A percentile compares a stretch with the other conserved stretches of the same genome.
Conservation (phyloP, 1,284 basidiomycete species). For the Leccinum pseudoinsigne region DNA sequence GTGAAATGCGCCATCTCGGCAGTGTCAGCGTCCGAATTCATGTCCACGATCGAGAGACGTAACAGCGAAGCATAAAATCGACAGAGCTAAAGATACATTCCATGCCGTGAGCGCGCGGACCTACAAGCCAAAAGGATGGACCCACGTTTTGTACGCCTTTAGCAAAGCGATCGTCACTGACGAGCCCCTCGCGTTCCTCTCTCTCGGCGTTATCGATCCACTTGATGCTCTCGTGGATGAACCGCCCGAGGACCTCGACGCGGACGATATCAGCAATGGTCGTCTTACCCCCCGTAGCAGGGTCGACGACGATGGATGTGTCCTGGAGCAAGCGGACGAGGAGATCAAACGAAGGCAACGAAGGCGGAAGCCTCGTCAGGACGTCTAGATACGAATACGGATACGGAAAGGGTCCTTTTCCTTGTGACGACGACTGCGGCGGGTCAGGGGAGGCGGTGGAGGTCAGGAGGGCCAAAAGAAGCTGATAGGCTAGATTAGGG, state of each 20-base stretch:
- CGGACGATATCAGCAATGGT: constrained; percentile 64
- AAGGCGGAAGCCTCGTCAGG: constrained; percentile 51
- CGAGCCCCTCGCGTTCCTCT: constrained; percentile 60
- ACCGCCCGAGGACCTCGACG: constrained; percentile 63
- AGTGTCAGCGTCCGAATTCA: constrained; percentile 59
- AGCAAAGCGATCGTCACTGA: constrained; percentile 69
- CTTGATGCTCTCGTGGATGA: constrained; percentile 61
- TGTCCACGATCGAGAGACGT: constrained; percentile 61
- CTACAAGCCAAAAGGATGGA: constrained; percentile 10
- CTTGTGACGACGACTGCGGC: not conserved
- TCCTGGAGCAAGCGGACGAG: constrained; percentile 66
- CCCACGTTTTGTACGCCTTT: constrained; percentile 69
- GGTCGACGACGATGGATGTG: constrained; percentile 44
- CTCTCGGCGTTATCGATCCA: constrained; percentile 68
- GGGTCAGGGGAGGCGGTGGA: constrained; percentile 32
- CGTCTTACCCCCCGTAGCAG: constrained; percentile 42
- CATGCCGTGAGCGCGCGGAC: constrained; percentile 7
- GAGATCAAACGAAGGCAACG: constrained; percentile 70
- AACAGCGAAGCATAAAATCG: constrained; percentile 74
- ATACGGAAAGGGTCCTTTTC: not conserved
- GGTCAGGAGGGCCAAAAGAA: constrained; percentile 56
- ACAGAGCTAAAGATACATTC: constrained; percentile 51
- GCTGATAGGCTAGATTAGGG: constrained; percentile 62
- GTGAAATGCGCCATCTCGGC: constrained; percentile 76
- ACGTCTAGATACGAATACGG: constrained; percentile 52